These are phyloP conservation scores for Garcileccinum viscosum DNA, from an alignment of 1,284 basidiomycete genomes.

Conservation along the genomic window DNA sequence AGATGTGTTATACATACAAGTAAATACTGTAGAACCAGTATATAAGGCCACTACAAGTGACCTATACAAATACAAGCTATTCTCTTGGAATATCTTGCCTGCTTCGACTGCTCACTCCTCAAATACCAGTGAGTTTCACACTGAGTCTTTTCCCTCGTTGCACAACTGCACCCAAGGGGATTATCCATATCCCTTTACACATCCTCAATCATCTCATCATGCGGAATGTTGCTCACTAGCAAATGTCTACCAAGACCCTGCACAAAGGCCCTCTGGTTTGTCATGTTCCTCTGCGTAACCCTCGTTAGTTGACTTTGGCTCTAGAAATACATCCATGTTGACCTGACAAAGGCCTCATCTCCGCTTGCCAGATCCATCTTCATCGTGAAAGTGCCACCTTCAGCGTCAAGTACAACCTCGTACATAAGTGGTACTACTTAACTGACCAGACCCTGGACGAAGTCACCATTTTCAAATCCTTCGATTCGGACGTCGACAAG, in stretches of 20 bases:
- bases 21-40: too few relatives aligned
- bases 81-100: too few relatives aligned
- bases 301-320: background rate
- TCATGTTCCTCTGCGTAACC: background rate
- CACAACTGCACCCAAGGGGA: too few relatives aligned
- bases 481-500: slow-evolving; percentile 44
- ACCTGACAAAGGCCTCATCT: background rate
- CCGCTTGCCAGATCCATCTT: background rate
- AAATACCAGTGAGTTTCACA: too few relatives aligned
- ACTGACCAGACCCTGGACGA: slow-evolving; percentile 52
- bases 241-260: slow-evolving; percentile 7
- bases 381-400: background rate
- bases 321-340: slow-evolving; percentile 38
- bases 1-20: too few relatives aligned
- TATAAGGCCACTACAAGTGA: too few relatives aligned
- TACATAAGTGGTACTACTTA: background rate
- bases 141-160: too few relatives aligned
- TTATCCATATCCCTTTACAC: too few relatives aligned
- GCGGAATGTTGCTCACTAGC: slow-evolving; percentile 26
- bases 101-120: too few relatives aligned
- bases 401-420: background rate
- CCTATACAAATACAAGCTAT: too few relatives aligned
- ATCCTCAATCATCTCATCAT: slow-evolving; percentile 56
- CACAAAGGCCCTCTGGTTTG: slow-evolving; percentile 43
- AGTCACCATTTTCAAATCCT: slow-evolving; percentile 54